Evolutionary conservation across 1,284 basidiomycete species (phyloP).

Genomic region (Cystobasidium slooffiae): DNA sequence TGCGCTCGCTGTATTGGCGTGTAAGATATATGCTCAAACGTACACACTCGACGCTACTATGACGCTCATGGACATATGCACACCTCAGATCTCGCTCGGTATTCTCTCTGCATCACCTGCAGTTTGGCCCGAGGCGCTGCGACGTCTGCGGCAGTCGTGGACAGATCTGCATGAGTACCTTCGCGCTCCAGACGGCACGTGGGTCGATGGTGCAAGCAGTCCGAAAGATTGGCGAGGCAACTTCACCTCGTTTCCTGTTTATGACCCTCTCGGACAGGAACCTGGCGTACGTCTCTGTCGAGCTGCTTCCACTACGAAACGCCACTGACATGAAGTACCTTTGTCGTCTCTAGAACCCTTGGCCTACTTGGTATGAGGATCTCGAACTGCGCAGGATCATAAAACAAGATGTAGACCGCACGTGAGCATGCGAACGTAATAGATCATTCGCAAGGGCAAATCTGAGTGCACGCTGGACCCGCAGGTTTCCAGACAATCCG

Average conservation of each 20-base stretch:
- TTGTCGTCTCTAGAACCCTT: slow-evolving; percentile 67
- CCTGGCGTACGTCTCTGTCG: slow-evolving; percentile 17
- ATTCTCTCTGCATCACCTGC: slow-evolving; percentile 22
- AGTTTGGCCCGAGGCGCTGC: slow-evolving; percentile 34
- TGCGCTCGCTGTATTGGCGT: slow-evolving; percentile 39
- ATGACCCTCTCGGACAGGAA: slow-evolving; percentile 38
- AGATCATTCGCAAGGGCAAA: neutral
- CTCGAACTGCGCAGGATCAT: slow-evolving; percentile 85
- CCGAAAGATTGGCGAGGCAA: slow-evolving; percentile 9
- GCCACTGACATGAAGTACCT: neutral
- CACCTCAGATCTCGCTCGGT: slow-evolving; percentile 23
- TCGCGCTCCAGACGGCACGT: slow-evolving; percentile 60
- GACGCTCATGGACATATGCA: too few relatives aligned
- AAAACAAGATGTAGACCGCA: slow-evolving; percentile 87
- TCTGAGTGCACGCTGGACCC: neutral
- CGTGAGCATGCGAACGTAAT: slow-evolving; percentile 62
- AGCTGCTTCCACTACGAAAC: neutral
- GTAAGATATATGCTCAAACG: neutral
- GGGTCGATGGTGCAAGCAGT: slow-evolving; percentile 53
- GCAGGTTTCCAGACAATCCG: slow-evolving; percentile 82
- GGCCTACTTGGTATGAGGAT: slow-evolving; percentile 87
- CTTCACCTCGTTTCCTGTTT: neutral
- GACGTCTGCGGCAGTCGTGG: slow-evolving; percentile 30
- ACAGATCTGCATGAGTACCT: slow-evolving; percentile 57
- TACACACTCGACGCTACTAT: neutral